phyloP scores from a whole-genome alignment of 108 stramenopile species.

The Pseudonitzschia pungens region DNA sequence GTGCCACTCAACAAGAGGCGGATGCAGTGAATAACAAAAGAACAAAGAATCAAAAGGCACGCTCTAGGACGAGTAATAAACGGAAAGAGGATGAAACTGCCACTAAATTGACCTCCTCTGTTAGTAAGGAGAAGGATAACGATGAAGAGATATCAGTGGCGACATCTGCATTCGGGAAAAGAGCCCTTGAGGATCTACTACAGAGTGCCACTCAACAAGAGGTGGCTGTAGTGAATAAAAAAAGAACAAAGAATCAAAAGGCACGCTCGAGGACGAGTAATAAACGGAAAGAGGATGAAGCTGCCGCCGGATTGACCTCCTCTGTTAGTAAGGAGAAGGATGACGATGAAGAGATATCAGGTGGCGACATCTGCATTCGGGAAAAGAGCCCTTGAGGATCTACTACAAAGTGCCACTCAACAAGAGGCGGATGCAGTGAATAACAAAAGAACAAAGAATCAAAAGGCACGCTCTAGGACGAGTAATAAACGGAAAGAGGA shows the following conservation, averaged over 20 bases:
- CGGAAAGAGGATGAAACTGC: neutral
- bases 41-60: neutral
- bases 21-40: neutral
- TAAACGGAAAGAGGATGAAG: neutral
- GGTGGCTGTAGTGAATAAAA: neutral
- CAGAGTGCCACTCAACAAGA: neutral
- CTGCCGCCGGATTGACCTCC: neutral
- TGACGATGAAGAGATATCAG: slow-evolving; percentile 18
- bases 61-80: too few species aligned
- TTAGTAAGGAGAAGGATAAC: neutral
- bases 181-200: slow-evolving; percentile 12
- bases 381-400: slow-evolving; percentile 19
- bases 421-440: neutral
- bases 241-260: neutral
- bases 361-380: slow-evolving; percentile 31
- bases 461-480: neutral
- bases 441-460: neutral
- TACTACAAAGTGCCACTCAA: slow-evolving; percentile 2
- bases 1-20: neutral
- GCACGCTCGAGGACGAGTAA: neutral
- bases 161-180: slow-evolving; percentile 13
- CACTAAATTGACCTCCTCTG: neutral
- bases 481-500: neutral
- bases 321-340: too few species aligned
- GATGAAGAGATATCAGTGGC: slow-evolving; percentile 19